Conservation (phyloP, 2,329 filamentous ascomycete species). For the Colletotrichum paranaense region DNA sequence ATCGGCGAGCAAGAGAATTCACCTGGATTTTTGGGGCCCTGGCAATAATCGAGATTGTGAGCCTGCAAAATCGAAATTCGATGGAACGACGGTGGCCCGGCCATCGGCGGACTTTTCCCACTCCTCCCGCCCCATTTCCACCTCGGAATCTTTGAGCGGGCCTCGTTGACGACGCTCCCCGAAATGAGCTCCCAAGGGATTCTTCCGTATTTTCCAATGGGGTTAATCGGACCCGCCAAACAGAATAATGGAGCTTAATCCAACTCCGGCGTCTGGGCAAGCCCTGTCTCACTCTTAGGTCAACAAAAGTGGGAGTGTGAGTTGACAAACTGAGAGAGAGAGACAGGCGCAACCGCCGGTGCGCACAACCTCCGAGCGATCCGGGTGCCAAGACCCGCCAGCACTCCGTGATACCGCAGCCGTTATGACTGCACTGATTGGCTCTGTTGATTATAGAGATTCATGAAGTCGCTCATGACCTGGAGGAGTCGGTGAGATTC, state of each 20-base stretch:
- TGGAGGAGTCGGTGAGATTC: slow-evolving; percentile 16
- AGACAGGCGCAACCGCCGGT: slow-evolving; percentile 20
- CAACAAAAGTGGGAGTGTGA: not conserved
- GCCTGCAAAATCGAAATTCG: slow-evolving; percentile 17
- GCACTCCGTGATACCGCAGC: slow-evolving; percentile 28
- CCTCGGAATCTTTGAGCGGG: slow-evolving; percentile 26
- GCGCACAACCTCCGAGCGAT: slow-evolving; percentile 33
- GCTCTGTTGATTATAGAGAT: not conserved
- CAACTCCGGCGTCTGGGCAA: not conserved
- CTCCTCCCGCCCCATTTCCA: slow-evolving; percentile 23
- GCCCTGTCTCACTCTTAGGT: slow-evolving; percentile 12
- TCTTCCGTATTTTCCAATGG: not conserved
- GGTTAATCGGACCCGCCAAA: slow-evolving; percentile 9
- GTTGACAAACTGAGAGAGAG: not conserved
- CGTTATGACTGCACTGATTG: slow-evolving; percentile 14
- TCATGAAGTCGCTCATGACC: not conserved
- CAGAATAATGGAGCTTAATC: not conserved
- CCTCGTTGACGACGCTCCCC: slow-evolving; percentile 23
- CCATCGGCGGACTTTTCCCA: slow-evolving; percentile 17
- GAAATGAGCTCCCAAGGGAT: slow-evolving; percentile 26
- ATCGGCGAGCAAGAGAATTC: not conserved
- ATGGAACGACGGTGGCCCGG: slow-evolving; percentile 9
- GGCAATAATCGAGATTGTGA: slow-evolving; percentile 31
- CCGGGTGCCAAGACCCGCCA: slow-evolving; percentile 32
- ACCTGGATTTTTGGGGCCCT: not conserved